Conservation (phyloP, 1,284 basidiomycete genomes). For the Heterobasidion occidentale region DNA sequence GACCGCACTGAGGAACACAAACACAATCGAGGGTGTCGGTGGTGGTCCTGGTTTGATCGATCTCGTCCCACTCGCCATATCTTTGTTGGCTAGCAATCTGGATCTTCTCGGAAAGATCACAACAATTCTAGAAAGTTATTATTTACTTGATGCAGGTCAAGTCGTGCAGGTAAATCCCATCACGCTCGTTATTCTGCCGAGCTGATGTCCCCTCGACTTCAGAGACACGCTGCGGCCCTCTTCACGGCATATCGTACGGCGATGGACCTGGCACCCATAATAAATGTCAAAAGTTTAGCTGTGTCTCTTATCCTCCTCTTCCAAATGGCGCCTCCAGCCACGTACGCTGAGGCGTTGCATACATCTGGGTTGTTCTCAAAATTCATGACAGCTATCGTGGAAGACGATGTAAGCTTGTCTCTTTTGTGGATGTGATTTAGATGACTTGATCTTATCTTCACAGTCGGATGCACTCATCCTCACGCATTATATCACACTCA, state of each 20-base stretch:
- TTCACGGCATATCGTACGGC: constrained; percentile 46
- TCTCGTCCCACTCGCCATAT: constrained; percentile 60
- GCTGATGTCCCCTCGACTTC: constrained; percentile 3
- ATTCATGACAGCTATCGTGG: constrained; percentile 47
- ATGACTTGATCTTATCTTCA: background rate
- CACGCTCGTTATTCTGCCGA: background rate
- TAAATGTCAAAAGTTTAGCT: constrained; percentile 54
- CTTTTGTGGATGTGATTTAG: background rate
- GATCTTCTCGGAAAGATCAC: constrained; percentile 69
- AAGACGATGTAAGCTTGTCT: constrained; percentile 46
- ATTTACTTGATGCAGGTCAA: constrained; percentile 61
- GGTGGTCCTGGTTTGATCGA: constrained; percentile 53
- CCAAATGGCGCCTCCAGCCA: constrained; percentile 48
- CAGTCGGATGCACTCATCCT: constrained; percentile 48
- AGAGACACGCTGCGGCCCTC: constrained; percentile 46
- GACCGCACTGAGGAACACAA: constrained; percentile 62
- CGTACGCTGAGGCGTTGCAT: constrained; percentile 70
- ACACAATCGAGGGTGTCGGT: constrained; percentile 39
- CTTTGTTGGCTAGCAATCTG: constrained; percentile 59
- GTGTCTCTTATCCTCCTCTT: constrained; percentile 46
- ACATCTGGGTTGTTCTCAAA: constrained; percentile 60
- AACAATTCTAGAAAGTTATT: constrained; percentile 73
- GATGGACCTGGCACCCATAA: constrained; percentile 37
- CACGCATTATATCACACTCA: constrained; percentile 58
- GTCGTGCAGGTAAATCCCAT: constrained; percentile 54